These are phyloP conservation scores for Candida sp. DNA, from an alignment of 1,139 yeast species.

Conservation along the genomic window DNA sequence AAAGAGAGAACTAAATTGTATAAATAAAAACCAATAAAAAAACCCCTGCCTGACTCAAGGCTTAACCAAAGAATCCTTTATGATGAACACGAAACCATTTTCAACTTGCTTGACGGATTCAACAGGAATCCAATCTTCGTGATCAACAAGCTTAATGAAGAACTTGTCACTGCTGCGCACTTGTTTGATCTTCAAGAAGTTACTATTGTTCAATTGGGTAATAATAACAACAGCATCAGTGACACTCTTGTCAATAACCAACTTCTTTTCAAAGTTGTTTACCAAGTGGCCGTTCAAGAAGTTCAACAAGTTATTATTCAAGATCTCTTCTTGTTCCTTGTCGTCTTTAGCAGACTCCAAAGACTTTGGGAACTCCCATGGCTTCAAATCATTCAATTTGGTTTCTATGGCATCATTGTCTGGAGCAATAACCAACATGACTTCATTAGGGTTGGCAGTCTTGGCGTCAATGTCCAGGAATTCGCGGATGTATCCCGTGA, in stretches of 20 bases:
- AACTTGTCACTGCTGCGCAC: slow-evolving; percentile 37
- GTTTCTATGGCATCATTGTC: slow-evolving; percentile 53
- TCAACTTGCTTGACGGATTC: slow-evolving; percentile 48
- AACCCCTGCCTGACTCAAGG: slow-evolving; percentile 15
- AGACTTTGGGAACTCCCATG: slow-evolving; percentile 70
- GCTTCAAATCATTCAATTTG: slow-evolving; percentile 46
- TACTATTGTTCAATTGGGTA: slow-evolving; percentile 43
- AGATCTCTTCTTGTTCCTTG: slow-evolving; percentile 45
- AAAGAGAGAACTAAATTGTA: too few relatives aligned
- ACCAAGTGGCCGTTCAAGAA: slow-evolving; percentile 61
- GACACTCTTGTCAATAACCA: slow-evolving; percentile 19
- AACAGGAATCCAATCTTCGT: slow-evolving; percentile 42
- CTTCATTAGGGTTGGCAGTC: slow-evolving; percentile 39
- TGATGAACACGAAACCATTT: slow-evolving; percentile 62
- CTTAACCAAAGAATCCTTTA: slow-evolving; percentile 45
- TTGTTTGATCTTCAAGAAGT: slow-evolving; percentile 45
- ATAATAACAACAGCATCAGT: slow-evolving; percentile 20
- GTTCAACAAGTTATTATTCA: slow-evolving; percentile 48
- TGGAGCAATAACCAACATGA: slow-evolving; percentile 64
- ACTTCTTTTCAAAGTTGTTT: slow-evolving; percentile 24
- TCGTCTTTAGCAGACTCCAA: slow-evolving; percentile 38
- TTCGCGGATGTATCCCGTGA: slow-evolving; percentile 61
- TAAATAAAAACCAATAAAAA: slow-evolving; percentile 1
- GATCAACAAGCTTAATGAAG: slow-evolving; percentile 29
- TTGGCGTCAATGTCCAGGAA: slow-evolving; percentile 43